Evolutionary conservation across 768 basidiomycete genomes (phyloP).

Genomic region (Scleroderma bovista): DNA sequence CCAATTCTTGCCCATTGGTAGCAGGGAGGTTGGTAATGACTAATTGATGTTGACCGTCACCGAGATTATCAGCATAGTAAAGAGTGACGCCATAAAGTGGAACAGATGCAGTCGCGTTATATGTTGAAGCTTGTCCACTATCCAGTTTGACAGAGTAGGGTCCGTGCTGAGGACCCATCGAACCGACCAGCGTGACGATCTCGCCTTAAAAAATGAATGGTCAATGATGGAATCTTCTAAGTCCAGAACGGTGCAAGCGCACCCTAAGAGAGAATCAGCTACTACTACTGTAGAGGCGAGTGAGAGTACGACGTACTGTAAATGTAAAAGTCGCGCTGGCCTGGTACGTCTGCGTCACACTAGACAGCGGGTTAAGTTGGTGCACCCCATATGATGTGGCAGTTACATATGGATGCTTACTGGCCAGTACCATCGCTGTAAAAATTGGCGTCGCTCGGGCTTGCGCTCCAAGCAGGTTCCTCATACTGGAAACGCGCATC

Average conservation of each 20-base stretch:
- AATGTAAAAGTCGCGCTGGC: conserved; percentile 36
- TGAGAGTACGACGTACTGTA: conserved; percentile 23
- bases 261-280: conserved; percentile 16
- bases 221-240: background rate
- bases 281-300: background rate
- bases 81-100: conserved; percentile 25
- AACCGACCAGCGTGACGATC: conserved; percentile 41
- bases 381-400: background rate
- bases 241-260: conserved; percentile 4
- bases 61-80: conserved; percentile 34
- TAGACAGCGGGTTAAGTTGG: conserved; percentile 10
- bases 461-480: conserved; percentile 28
- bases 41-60: conserved; percentile 33
- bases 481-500: conserved; percentile 36
- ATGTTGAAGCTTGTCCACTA: conserved; percentile 14
- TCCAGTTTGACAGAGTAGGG: conserved; percentile 34
- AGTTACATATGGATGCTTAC: conserved; percentile 15
- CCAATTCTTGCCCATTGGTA: conserved; percentile 12
- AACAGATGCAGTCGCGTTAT: conserved; percentile 5
- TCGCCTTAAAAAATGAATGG: conserved; percentile 32
- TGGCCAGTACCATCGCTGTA: conserved; percentile 41
- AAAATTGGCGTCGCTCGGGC: conserved; percentile 25
- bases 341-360: conserved; percentile 26
- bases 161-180: conserved; percentile 32
- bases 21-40: conserved; percentile 28